These are phyloP conservation scores for Vinca major DNA, from an alignment of 305 asterid genomes.

Conservation along the genomic window DNA sequence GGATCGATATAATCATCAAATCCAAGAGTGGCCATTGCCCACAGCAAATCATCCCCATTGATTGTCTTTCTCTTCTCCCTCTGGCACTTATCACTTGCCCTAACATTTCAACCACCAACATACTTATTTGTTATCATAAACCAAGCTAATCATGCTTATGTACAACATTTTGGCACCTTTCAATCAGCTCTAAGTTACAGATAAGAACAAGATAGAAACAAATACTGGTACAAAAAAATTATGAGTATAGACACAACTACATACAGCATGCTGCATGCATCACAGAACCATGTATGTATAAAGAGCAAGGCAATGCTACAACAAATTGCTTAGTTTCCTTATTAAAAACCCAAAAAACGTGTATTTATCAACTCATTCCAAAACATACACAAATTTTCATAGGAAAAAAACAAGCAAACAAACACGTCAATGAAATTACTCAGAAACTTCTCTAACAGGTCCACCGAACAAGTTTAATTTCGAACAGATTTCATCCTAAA, in stretches of 20 bases:
- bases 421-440: neutral
- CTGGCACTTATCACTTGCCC: slow-evolving; percentile 94
- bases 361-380: no score
- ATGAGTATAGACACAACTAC: neutral
- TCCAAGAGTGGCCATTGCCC: slow-evolving; percentile 91
- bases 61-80: slow-evolving; percentile 81
- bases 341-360: no score
- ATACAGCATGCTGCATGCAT: neutral
- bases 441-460: neutral
- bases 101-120: slow-evolving; percentile 27
- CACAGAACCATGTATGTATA: neutral
- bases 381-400: no score
- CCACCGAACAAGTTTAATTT: neutral
- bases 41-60: slow-evolving; percentile 78
- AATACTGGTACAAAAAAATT: neutral
- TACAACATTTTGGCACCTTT: neutral
- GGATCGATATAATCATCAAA: slow-evolving; percentile 93
- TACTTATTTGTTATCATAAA: slow-evolving; percentile 1
- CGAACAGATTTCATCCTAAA: neutral
- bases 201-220: neutral
- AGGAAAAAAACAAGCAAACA: neutral
- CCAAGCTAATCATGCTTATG: neutral
- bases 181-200: neutral
- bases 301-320: neutral
- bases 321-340: neutral